Evolutionary conservation across 805 yeast genomes (phyloP).

Genomic region (Saccharomycodes ludwigii): DNA sequence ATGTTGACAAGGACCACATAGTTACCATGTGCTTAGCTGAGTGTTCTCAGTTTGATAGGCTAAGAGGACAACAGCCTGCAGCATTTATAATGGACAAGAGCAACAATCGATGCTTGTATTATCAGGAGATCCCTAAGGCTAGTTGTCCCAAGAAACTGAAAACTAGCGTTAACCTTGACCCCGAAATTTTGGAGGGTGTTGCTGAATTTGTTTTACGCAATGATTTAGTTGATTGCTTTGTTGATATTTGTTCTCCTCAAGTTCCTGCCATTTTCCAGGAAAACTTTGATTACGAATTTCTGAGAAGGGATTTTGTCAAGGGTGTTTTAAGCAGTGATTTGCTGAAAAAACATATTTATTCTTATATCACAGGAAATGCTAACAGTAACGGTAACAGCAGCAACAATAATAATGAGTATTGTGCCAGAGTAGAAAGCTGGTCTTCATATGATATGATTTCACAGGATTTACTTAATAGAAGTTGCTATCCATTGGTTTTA

Average conservation of each 20-base stretch:
- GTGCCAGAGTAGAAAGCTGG: conserved; percentile 92
- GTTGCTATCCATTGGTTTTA: conserved; percentile 86
- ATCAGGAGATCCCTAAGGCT: conserved; percentile 59
- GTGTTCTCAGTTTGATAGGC: conserved; percentile 74
- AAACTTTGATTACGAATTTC: conserved; percentile 83
- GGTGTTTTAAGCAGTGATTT: conserved; percentile 88
- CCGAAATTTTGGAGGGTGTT: conserved; percentile 65
- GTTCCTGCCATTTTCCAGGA: conserved; percentile 95
- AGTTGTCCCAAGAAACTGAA: conserved; percentile 31
- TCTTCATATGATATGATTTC: conserved; percentile 86
- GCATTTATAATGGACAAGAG: conserved; percentile 68
- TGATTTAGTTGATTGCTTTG: conserved; percentile 91
- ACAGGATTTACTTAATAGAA: conserved; percentile 80
- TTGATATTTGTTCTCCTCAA: conserved; percentile 88
- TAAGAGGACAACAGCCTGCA: conserved; percentile 78
- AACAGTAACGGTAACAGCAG: too few species aligned
- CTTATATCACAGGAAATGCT: conserved; percentile 73
- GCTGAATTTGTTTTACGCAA: conserved; percentile 74
- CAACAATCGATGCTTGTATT: conserved; percentile 68
- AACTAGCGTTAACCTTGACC: conserved; percentile 54
- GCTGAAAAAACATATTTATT: conserved; percentile 80
- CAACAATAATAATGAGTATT: conserved; percentile 71
- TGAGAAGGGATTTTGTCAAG: conserved; percentile 77
- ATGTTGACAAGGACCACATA: conserved; percentile 77
- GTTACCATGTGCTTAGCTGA: conserved; percentile 87